Base-by-base conservation (phyloP, 1,284 basidiomycete species). In the Ganoderma sp. region DNA sequence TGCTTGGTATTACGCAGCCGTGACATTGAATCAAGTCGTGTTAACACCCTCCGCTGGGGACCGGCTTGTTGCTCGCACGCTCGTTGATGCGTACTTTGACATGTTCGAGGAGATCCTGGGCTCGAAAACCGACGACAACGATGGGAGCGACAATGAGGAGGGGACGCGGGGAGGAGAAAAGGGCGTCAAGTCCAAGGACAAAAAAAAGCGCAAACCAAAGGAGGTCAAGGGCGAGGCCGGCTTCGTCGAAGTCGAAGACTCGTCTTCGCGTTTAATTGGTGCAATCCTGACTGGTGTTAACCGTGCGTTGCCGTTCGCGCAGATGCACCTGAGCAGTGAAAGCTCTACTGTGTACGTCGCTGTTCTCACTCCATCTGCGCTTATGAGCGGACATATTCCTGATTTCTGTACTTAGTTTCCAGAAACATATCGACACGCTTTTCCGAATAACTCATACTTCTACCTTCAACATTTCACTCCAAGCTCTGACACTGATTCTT, bases 391-490 rank as follows among this genome's bases (percentile, higher is more conserved):
- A 32, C 54, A 14, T 45, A 14, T n/a, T 64, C 17, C 56, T 28
- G 4, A 19, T n/a, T 6, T 19, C 12, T 32, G 32, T 56, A 5
- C 12, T 5, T 74, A 95, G 92, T 22, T 90, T 99, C 74, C 88
- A 91, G 74, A 88, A 90, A 71, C 96, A 98, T 76, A 92, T 99
- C 77, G 92, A 96, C 78, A 97, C 95, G 0, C 88, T 99, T 32
- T 99, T 99, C 87, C 88, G 93, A 66, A 97, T 99, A 76, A 97
- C 95, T 2, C 97, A 99, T 80, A 91, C 84, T n/a, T 92, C 90
- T 9, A 94, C 94, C 0, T 99, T 99, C 87, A 99, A 98, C 80
- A 96, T 97, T 72, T 95, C 96, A 17, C 88, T 99, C 17, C 98
- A 98, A 80, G 95, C 97, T 0, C 87, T 99, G 0, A 88, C 95